Conservation (phyloP, 257 asterid genomes). For the Solanum neorickii region DNA sequence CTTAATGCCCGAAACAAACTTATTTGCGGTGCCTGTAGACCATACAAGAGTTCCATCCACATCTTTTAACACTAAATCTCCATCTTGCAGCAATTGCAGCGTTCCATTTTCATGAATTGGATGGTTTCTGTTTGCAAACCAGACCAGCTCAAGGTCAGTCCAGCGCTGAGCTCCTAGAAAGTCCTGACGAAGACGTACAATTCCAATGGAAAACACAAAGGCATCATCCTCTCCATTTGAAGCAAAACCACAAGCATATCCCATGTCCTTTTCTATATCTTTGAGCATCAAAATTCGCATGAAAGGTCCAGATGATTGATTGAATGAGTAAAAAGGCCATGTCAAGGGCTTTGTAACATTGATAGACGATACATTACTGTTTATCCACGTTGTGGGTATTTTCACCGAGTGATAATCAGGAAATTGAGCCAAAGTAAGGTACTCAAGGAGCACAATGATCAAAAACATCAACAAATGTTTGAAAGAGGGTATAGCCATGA, state of each 20-base stretch:
- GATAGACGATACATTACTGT: background rate
- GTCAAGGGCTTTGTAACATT: background rate
- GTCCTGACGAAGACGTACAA: conserved; percentile 24
- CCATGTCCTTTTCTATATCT: background rate
- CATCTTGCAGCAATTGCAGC: conserved; percentile 19
- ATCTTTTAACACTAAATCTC: conserved; percentile 29
- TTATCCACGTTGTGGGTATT: background rate
- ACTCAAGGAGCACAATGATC: background rate
- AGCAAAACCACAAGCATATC: conserved; percentile 34
- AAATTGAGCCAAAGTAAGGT: background rate
- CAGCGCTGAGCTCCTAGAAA: background rate
- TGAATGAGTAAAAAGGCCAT: background rate
- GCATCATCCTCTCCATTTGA: conserved; percentile 23
- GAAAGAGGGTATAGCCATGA: background rate
- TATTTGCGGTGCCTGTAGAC: conserved; percentile 34
- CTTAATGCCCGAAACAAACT: conserved; percentile 19
- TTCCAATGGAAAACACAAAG: conserved; percentile 27
- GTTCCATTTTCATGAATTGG: conserved; percentile 24
- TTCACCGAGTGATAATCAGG: background rate
- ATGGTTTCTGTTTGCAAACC: conserved; percentile 40
- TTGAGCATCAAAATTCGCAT: background rate
- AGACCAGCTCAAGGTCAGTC: conserved; percentile 29
- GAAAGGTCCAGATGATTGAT: background rate
- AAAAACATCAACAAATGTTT: background rate
- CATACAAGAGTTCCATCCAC: conserved; percentile 25